Base-by-base conservation (phyloP, 176 grass and related monocot species). In the Eleusine coracana region DNA sequence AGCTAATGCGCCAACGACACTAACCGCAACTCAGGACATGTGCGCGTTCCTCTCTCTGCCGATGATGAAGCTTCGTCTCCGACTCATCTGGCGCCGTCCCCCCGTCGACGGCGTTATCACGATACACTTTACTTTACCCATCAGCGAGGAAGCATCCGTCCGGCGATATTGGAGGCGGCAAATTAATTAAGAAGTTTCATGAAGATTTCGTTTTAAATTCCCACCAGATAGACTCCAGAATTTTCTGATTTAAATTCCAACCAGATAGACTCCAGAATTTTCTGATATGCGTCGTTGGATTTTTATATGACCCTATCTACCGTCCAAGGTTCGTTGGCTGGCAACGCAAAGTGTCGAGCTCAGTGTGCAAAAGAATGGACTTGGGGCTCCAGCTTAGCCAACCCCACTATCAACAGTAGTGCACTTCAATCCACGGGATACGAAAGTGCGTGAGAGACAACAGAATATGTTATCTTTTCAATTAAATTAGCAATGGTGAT, bases 31-130 rank as follows among this genome's bases (percentile, higher is more conserved):
- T 1, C 2, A 14, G 0, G 0, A 50, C 76, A 23, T 75, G 29
- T 73, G 81, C 51, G 5, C 42, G 7, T 15, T 31, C 49, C 6
- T 56, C 18, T 5, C 65, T 20, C 65, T 13, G 12, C 54, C 48
- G 10, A 28, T 21, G 83, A 90, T 21, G 83, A 90, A 90, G 73
- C 67, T 78, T 86, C 76, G 61, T 48, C 36, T 55, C 58, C 41
- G 6, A 71, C 25, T 3, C 74, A 41, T n/a, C 34, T 4, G 37
- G 55, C 38, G 51, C n/a, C 50, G 73, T 74, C 74, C n/a, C 27
- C 18, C 56, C 54, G 74, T 52, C 76, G 60, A 45, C 50, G 18
- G 46, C 80, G 25, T 34, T 46, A 82, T 70, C 78, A 41, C 25
- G 38, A 6, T 21, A 13, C 11, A 16, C 70, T 85, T 80, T 41